Base-by-base conservation (phyloP, 768 basidiomycete genomes). In the Krasilnikovozyma curviuscula region DNA sequence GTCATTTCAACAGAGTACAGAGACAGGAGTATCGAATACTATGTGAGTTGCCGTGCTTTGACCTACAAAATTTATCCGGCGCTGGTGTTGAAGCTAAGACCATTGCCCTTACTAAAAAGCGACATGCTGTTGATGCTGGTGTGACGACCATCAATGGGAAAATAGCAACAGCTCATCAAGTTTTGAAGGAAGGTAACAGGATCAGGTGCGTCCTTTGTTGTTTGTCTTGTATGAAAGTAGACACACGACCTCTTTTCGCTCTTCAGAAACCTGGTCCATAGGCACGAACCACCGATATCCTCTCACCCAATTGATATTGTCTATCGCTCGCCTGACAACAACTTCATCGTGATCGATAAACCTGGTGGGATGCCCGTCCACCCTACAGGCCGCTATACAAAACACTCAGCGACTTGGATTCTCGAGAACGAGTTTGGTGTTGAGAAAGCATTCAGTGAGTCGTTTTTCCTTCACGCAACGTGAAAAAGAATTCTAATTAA, bases 251-350 rank as follows among this genome's bases (percentile, higher is more conserved):
- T 29, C 31, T 29, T 19, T 24, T 27, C 21, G 1, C 16, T 27
- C 16, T 18, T 13, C 41, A 89, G 85, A 59, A 93, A 95, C 58
- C 73, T 89, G 13, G 84, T 89, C 13, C 85, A 89, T 64, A 72
- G 86, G n/a, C 93, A 98, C 61, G 93, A 98, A 65, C 93, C 93
- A 5, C 86, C 93, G 3, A 79, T 98, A 3, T 79, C 86, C 1
- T 76, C 79, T 2, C 80, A 71, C 4, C 82, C 83, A 1, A 76
- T 97, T 46, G 74, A 77, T 54, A 71, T 97, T 31, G 65, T 95
- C 3, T 70, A 78, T 43, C 76, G 79, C 49, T 85, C 95, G 61
- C 69, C 69, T 13, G 76, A 83, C 55, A 75, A 78, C 21, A 73
- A 79, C 54, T 86, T 91, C 52, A 75, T 97, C 30, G 81, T 95